Conservation (phyloP, 2,329 filamentous ascomycete genomes). For the Xylaria sp. region DNA sequence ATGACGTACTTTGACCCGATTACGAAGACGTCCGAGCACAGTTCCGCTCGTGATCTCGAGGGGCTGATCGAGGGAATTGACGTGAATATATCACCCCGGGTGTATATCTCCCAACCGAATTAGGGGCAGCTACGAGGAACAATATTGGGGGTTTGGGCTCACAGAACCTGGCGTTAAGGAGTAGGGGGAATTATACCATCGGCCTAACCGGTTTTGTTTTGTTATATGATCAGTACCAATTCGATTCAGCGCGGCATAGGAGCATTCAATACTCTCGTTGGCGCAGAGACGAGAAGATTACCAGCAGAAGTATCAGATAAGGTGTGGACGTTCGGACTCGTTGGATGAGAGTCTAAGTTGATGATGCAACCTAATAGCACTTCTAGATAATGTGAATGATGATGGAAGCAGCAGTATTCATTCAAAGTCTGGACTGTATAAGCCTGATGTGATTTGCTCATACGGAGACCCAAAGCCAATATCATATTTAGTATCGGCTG, state of each 20-base stretch:
- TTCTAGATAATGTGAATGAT: slow-evolving; percentile 28
- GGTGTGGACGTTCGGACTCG: slow-evolving; percentile 14
- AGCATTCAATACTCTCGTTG: background rate
- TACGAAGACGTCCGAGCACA: slow-evolving; percentile 26
- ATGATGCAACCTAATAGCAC: slow-evolving; percentile 19
- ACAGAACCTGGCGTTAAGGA: slow-evolving; percentile 50
- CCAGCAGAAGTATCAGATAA: slow-evolving; percentile 26
- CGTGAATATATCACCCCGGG: slow-evolving; percentile 6
- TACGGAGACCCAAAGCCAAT: background rate
- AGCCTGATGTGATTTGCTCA: slow-evolving; percentile 6
- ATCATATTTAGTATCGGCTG: background rate
- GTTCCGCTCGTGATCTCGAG: slow-evolving; percentile 10
- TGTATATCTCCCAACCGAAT: slow-evolving; percentile 23
- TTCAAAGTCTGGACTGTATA: background rate
- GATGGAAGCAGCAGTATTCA: slow-evolving; percentile 25
- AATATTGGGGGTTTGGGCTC: slow-evolving; percentile 45
- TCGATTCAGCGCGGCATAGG: slow-evolving; percentile 22
- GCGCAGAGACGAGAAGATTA: slow-evolving; percentile 3
- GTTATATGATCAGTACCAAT: slow-evolving; percentile 34
- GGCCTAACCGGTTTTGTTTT: slow-evolving; percentile 47
- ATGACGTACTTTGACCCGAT: slow-evolving; percentile 10
- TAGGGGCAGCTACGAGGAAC: slow-evolving; percentile 37
- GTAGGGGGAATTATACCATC: slow-evolving; percentile 50
- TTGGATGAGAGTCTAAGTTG: slow-evolving; percentile 30
- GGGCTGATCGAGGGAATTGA: slow-evolving; percentile 10